Percentiles rank a stretch among this genome's conserved stretches.
Conservation (phyloP, 164 flowering plant genomes). For the Dillenia turbinata region DNA sequence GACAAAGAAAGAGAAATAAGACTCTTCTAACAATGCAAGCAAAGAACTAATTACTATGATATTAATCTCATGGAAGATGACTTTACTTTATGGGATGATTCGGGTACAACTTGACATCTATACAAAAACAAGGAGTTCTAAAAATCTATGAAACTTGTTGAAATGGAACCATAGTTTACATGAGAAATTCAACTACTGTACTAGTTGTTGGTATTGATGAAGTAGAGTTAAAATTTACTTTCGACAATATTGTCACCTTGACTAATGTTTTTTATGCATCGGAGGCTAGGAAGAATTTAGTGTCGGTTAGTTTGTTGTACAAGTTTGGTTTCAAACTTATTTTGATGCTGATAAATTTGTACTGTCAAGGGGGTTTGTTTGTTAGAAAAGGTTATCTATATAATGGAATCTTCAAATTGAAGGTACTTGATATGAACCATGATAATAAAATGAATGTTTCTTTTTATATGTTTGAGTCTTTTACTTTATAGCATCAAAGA, state of each 20-base stretch:
- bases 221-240: constrained; percentile 1
- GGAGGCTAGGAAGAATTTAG: constrained; percentile 1
- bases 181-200: neutral
- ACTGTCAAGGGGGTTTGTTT: neutral
- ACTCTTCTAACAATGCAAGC: too few relatives aligned
- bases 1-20: too few relatives aligned
- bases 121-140: neutral
- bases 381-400: constrained; percentile 9
- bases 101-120: neutral
- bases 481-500: constrained; percentile 5
- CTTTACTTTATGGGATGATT: neutral
- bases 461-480: neutral
- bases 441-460: neutral
- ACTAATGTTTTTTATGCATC: constrained; percentile 6
- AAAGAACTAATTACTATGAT: too few relatives aligned
- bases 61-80: too few relatives aligned
- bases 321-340: constrained; percentile 2
- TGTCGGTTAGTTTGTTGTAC: neutral
- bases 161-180: neutral
- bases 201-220: neutral
- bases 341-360: constrained; percentile 2
- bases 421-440: too few relatives aligned
- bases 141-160: neutral
- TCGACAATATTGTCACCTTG: neutral
- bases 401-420: constrained; percentile 9